A percentile compares a stretch with the other conserved stretches of the same genome.
Conservation (phyloP, 75 land plant genomes). For the Chamaecyparis obtusa region DNA sequence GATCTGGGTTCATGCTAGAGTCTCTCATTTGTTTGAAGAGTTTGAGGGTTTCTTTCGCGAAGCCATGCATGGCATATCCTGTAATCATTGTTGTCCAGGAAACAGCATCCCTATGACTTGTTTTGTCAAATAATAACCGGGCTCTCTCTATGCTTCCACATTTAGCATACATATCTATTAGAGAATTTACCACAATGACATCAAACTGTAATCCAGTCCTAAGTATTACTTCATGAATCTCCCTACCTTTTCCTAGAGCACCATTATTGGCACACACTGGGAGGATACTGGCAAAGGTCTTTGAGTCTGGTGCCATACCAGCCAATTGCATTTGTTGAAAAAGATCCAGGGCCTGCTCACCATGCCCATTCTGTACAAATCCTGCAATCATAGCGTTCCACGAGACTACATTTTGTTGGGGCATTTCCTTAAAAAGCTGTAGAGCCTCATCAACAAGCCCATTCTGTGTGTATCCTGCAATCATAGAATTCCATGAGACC, state of each 20-base stretch:
- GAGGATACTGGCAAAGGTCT: slow-evolving; percentile 21
- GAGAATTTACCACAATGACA: slow-evolving; percentile 43
- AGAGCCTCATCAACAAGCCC: slow-evolving; percentile 26
- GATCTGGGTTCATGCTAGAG: slow-evolving; percentile 37
- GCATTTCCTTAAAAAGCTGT: slow-evolving; percentile 39
- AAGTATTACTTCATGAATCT: slow-evolving; percentile 37
- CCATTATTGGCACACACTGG: slow-evolving; percentile 56
- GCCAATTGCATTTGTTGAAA: slow-evolving; percentile 9
- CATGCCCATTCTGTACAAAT: slow-evolving; percentile 10
- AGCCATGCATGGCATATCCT: slow-evolving; percentile 64
- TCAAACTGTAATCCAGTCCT: slow-evolving; percentile 34
- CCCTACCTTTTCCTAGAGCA: slow-evolving; percentile 44
- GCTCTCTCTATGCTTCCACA: slow-evolving; percentile 53
- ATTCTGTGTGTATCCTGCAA: slow-evolving; percentile 5
- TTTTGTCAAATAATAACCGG: slow-evolving; percentile 26
- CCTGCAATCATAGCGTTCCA: slow-evolving; percentile 13
- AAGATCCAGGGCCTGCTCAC: background rate
- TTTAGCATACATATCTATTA: slow-evolving; percentile 69
- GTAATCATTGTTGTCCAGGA: slow-evolving; percentile 70
- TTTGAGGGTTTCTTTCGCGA: slow-evolving; percentile 34
- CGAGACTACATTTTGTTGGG: slow-evolving; percentile 35
- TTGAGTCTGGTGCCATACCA: background rate
- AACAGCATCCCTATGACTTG: slow-evolving; percentile 39
- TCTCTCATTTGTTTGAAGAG: slow-evolving; percentile 36
- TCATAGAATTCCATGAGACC: slow-evolving; percentile 21